These are phyloP conservation scores for Pyrenula massariospora DNA, from an alignment of 495 filamentous ascomycete genomes.

Conservation along the genomic window DNA sequence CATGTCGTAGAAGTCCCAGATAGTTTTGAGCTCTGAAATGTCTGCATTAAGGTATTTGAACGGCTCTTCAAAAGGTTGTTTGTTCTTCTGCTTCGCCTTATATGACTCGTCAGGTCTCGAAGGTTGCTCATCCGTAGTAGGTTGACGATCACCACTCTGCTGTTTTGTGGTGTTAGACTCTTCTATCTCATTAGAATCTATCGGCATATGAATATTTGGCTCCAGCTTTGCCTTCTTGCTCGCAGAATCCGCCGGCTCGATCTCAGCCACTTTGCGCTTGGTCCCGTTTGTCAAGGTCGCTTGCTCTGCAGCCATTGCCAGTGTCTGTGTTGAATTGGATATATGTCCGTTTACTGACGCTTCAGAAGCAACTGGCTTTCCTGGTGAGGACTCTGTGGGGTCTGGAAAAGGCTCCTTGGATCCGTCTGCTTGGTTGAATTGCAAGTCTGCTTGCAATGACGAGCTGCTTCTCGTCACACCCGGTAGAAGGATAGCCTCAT, in stretches of 20 bases:
- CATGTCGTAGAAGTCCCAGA: conserved; percentile 72
- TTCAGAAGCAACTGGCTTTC: neutral
- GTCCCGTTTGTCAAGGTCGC: neutral
- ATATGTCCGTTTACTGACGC: neutral
- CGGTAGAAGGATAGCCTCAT: neutral
- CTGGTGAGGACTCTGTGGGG: neutral
- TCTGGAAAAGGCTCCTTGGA: neutral
- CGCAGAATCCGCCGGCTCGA: neutral
- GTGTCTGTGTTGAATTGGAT: neutral
- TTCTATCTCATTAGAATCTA: neutral
- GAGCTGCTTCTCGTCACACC: neutral
- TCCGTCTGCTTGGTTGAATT: neutral
- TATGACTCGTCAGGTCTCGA: neutral
- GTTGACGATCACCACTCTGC: neutral
- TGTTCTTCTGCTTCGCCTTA: conserved; percentile 28
- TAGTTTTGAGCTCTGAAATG: conserved; percentile 60
- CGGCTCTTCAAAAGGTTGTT: conserved; percentile 63
- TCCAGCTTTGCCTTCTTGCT: neutral
- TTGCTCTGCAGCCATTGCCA: neutral
- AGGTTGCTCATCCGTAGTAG: neutral
- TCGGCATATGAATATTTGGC: neutral
- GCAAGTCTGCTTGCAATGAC: neutral
- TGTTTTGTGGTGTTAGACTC: neutral
- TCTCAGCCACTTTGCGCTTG: neutral
- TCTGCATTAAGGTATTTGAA: conserved; percentile 75